Base-by-base conservation (phyloP, 2,329 filamentous ascomycete species). In the Colletotrichum sp. region DNA sequence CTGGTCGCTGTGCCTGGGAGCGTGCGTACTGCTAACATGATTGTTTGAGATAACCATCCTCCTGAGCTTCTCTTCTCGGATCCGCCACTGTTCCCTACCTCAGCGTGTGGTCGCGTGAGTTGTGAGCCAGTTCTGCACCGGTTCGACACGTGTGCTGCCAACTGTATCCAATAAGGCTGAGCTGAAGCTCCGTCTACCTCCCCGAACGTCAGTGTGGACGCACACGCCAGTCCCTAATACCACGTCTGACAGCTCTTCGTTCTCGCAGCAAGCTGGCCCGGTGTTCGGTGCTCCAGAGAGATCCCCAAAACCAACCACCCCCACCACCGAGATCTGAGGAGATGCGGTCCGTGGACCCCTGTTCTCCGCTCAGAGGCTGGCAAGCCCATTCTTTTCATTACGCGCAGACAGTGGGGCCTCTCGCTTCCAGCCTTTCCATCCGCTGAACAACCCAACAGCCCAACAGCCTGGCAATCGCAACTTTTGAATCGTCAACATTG, bases 321-420 rank as follows among this genome's bases (percentile, higher is more conserved):
- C 67, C 67, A 52, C 68, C 61, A 61, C 68, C 72, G 36, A 75
- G 69, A 63, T 72, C 61, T 48, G 36, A 61, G 28, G 36, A 74
- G 60, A 58, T 66, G 72, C 60, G 61, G 68, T 67, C 68, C 60
- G 34, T 67, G 68, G 68, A 61, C 61, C 72, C 72, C 34, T 67
- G 52, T 75, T 72, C 38, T 72, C 63, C 52, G 69, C 63, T 28
- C 55, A 48, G 30, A 55, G 61, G 72, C 52, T 61, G 68, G 68
- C 61, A 72, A 66, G 43, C 34, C 24, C 55, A 32, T 38, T 57
- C 48, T 43, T 32, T n/a, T n/a, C 24, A 72, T 75, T 75, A 68
- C 69, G 73, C 61, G 63, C 63, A 72, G 55, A 64, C 43, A 26
- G 69, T 72, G 72, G 67, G 15, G 26, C 52, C 66, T 36, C 15